Evolutionary conservation across 1,284 basidiomycete species (phyloP), one percentile per base, ranked within the genome.

Genomic region (Rhodofomes roseus): DNA sequence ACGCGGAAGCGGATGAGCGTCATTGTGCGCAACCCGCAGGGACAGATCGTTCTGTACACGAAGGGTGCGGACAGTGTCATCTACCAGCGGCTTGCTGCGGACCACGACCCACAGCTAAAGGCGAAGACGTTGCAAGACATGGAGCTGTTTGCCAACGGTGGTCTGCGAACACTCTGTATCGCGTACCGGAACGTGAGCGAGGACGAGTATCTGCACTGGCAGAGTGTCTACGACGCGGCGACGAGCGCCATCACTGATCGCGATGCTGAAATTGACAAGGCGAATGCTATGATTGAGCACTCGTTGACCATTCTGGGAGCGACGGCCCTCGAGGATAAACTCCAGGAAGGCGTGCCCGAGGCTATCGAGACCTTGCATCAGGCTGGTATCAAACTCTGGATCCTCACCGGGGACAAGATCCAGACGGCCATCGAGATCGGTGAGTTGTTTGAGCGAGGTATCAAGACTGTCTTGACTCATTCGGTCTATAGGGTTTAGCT

Each of bases 51-150:
- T 18, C 76, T 98, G 65, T 96, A 96, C 72, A 93, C 90, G 81
- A 98, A 98, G 74, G 96, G 96, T n/a, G 96, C 96, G 9, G 96
- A 98, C 74, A 93, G 88, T 66, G 94, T 98, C 67, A 92, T 98
- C 68, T 96, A 96, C 71, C 86, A 90, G 66, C 87, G 96, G 12
- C 81, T 99, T 1, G 81, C 83, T 20, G 74, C 78, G 31, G 84
- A 92, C 65, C 93, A 94, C 68, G 90, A 96, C 66, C 78, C 80
- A 14, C 79, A 69, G 56, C 70, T 97, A 62, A 94, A 94, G 79
- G 85, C 86, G 57, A 76, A 84, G 70, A 98, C 95, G 27, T 80
- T 81, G 65, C 84, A 83, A 71, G 94, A 98, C 71, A 91, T 98
- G 83, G 96, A 98, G 74, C 80, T 80, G 55, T 98, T 97, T 73